Conservation (phyloP, 352 stramenopile species). For the Phytophthora ohioensis region DNA sequence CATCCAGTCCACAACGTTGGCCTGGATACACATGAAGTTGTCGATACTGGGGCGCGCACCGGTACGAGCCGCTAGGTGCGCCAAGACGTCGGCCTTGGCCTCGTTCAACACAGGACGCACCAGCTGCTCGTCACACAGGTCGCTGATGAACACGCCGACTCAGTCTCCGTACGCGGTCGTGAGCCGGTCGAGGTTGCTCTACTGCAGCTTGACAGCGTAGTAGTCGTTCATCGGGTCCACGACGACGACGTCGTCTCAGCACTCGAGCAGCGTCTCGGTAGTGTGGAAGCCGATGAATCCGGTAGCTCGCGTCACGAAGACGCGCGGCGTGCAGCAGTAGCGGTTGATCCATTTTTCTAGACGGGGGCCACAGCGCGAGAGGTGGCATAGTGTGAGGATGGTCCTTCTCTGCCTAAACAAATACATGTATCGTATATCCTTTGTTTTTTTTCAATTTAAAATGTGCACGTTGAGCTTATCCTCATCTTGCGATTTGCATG, state of each 20-base stretch:
- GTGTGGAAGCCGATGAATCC: constrained; percentile 98
- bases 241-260: constrained; percentile 94
- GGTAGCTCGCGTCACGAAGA: constrained; percentile 92
- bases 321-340: constrained; percentile 20
- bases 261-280: constrained; percentile 84
- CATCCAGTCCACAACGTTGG: constrained; percentile 95
- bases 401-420: too few relatives aligned
- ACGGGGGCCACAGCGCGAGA: too few relatives aligned
- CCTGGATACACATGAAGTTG: constrained; percentile 98
- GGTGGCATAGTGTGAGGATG: too few relatives aligned
- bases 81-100: constrained; percentile 83
- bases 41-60: constrained; percentile 98
- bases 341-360: background rate
- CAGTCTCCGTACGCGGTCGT: constrained; percentile 43
- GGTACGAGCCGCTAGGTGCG: constrained; percentile 96
- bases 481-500: too few relatives aligned
- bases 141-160: too few relatives aligned
- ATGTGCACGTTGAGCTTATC: too few relatives aligned
- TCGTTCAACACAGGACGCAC: constrained; percentile 92
- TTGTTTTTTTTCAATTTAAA: too few relatives aligned
- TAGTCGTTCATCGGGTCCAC: constrained; percentile 99
- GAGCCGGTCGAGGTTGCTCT: constrained; percentile 93
- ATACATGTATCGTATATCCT: too few relatives aligned
- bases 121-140: constrained; percentile 92
- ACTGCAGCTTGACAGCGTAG: constrained; percentile 98